Conservation (phyloP, 805 yeast genomes). For the Starmerella davenportii region DNA sequence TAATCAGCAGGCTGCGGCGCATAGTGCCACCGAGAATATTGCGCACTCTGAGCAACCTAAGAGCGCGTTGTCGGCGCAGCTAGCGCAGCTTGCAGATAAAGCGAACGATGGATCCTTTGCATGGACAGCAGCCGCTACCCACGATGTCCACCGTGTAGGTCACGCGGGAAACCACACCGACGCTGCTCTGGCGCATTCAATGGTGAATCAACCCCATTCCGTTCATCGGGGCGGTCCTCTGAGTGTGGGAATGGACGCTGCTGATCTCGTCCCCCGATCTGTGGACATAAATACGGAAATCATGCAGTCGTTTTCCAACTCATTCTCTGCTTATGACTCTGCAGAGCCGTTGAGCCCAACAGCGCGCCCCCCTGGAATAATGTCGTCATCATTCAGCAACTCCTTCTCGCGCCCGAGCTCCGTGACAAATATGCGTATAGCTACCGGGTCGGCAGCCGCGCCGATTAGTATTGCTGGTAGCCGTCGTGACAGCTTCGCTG, state of each 20-base stretch:
- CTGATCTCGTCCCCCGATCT: no score
- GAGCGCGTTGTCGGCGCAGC: slow-evolving; percentile 13
- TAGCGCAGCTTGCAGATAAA: slow-evolving; percentile 12
- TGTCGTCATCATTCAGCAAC: slow-evolving; percentile 1
- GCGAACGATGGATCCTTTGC: no score
- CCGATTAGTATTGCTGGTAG: slow-evolving; percentile 10
- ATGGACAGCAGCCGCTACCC: no score
- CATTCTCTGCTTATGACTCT: slow-evolving; percentile 1
- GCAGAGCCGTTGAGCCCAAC: slow-evolving; percentile 12
- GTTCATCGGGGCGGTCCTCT: no score
- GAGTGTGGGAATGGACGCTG: no score
- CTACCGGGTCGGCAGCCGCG: slow-evolving; percentile 5
- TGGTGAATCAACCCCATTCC: no score
- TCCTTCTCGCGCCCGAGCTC: slow-evolving; percentile 9
- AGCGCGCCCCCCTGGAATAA: slow-evolving; percentile 8
- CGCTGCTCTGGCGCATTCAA: no score
- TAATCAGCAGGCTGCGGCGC: no score
- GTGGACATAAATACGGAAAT: not conserved
- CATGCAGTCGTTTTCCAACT: not conserved
- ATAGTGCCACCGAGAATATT: no score
- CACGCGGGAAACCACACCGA: no score
- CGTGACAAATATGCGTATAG: slow-evolving; percentile 1
- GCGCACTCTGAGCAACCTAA: slow-evolving; percentile 4
- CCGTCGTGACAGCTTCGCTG: slow-evolving; percentile 8
- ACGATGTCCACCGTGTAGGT: no score